phyloP scores from a whole-genome alignment of 2,329 filamentous ascomycete genomes.

The Monilinia polystroma region DNA sequence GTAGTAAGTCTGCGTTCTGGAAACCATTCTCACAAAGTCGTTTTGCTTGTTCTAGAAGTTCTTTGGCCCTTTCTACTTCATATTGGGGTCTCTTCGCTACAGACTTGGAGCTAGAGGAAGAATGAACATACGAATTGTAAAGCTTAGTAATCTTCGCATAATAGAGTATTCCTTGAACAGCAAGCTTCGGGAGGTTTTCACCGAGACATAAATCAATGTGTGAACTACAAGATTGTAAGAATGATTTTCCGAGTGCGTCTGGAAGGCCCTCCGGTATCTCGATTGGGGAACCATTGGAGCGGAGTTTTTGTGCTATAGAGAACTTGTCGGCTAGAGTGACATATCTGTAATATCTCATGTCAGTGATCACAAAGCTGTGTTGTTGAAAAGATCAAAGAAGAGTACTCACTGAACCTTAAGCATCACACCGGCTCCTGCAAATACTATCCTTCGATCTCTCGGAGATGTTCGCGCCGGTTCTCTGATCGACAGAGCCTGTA shows the following conservation, averaged over 20 bases:
- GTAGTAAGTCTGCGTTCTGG: slow-evolving; percentile 35
- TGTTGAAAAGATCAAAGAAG: not conserved
- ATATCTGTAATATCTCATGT: slow-evolving; percentile 22
- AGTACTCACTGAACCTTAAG: slow-evolving; percentile 34
- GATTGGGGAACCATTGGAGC: slow-evolving; percentile 9
- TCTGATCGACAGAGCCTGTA: not conserved
- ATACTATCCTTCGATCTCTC: slow-evolving; percentile 37
- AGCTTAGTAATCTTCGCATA: slow-evolving; percentile 39
- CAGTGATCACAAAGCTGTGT: not conserved
- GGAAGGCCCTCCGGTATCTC: slow-evolving; percentile 27
- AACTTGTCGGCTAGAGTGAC: slow-evolving; percentile 36
- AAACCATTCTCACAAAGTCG: slow-evolving; percentile 41
- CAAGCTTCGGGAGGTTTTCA: slow-evolving; percentile 42
- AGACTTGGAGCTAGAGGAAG: not conserved
- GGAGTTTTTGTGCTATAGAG: slow-evolving; percentile 29
- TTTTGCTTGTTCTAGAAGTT: slow-evolving; percentile 37
- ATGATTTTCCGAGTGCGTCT: slow-evolving; percentile 25
- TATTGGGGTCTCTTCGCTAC: not conserved
- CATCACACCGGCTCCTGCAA: slow-evolving; percentile 38
- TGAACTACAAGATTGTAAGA: slow-evolving; percentile 36
- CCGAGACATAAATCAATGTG: slow-evolving; percentile 39
- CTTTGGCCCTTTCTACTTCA: slow-evolving; percentile 20
- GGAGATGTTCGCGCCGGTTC: not conserved
- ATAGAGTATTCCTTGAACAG: slow-evolving; percentile 42
- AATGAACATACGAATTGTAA: slow-evolving; percentile 30